A percentile compares a stretch with the other conserved stretches of the same genome.
phyloP scores from a whole-genome alignment of 2,329 filamentous ascomycete species.

The Arthroderma sp. region DNA sequence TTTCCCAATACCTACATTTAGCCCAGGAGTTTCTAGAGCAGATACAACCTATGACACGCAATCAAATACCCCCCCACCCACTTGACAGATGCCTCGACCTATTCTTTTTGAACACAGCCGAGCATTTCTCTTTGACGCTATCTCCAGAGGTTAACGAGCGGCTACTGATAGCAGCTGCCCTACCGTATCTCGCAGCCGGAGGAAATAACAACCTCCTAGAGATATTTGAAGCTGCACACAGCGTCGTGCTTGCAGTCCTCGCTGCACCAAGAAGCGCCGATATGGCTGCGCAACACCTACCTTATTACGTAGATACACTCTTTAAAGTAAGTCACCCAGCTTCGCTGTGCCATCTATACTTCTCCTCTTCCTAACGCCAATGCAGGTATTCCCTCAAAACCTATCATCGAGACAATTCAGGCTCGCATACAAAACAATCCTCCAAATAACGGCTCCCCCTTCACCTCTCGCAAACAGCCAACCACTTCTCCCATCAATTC shows the following conservation, averaged over 20 bases:
- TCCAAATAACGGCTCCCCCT: conserved; percentile 70
- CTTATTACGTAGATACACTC: conserved; percentile 71
- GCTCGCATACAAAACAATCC: conserved; percentile 71
- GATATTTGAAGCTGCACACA: conserved; percentile 83
- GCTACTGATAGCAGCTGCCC: conserved; percentile 60
- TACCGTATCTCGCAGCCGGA: conserved; percentile 56
- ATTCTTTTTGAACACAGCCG: conserved; percentile 76
- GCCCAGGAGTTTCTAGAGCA: conserved; percentile 54
- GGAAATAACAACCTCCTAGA: conserved; percentile 46
- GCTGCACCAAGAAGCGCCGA: conserved; percentile 64
- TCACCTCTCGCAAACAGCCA: conserved; percentile 60
- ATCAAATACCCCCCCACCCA: conserved; percentile 48
- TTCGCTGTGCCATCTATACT: not conserved
- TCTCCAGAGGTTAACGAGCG: conserved; percentile 55
- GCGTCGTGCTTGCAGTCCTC: conserved; percentile 64
- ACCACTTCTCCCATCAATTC: conserved; percentile 62
- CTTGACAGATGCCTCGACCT: conserved; percentile 64
- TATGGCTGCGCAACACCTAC: conserved; percentile 57
- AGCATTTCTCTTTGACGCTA: conserved; percentile 64
- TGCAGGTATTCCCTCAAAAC: conserved; percentile 57
- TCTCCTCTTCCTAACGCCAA: conserved; percentile 1
- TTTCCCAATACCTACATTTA: conserved; percentile 56
- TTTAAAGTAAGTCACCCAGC: conserved; percentile 39
- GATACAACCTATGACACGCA: conserved; percentile 43
- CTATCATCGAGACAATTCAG: conserved; percentile 78